Conservation (phyloP, 2,329 filamentous ascomycete genomes). For the Penicillium sp. region DNA sequence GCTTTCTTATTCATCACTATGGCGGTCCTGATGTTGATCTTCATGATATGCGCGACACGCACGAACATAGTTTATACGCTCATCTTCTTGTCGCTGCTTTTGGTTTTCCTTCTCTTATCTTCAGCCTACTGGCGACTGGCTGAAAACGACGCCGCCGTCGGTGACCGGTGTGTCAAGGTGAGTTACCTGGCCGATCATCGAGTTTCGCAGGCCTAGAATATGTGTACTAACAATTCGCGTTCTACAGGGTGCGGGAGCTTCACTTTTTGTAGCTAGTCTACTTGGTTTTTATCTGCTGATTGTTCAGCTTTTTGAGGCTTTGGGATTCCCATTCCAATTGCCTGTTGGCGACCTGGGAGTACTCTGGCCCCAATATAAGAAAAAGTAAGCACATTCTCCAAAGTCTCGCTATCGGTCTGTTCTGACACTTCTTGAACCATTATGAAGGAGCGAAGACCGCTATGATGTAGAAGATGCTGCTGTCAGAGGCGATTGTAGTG, state of each 20-base stretch:
- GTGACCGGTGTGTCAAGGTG: slow-evolving; percentile 35
- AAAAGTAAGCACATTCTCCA: slow-evolving; percentile 7
- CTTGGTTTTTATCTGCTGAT: slow-evolving; percentile 59
- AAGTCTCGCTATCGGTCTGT: neutral
- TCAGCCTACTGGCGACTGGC: slow-evolving; percentile 65
- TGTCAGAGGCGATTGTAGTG: neutral
- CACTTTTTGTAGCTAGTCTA: slow-evolving; percentile 53
- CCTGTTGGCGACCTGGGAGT: slow-evolving; percentile 44
- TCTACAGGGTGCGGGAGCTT: slow-evolving; percentile 50
- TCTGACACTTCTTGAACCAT: neutral
- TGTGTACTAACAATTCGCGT: neutral
- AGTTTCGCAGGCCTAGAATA: too few relatives aligned
- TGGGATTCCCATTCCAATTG: slow-evolving; percentile 58
- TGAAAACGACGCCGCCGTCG: slow-evolving; percentile 35
- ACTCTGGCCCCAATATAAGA: slow-evolving; percentile 14
- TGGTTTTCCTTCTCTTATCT: slow-evolving; percentile 64
- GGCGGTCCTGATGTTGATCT: slow-evolving; percentile 69
- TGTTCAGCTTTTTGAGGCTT: slow-evolving; percentile 57
- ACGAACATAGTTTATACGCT: slow-evolving; percentile 73
- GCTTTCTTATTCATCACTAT: slow-evolving; percentile 68
- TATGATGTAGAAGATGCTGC: slow-evolving; percentile 3
- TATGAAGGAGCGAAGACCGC: neutral
- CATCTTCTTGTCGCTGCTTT: slow-evolving; percentile 68
- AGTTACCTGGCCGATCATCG: too few relatives aligned
- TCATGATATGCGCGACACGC: slow-evolving; percentile 70